A percentile compares a stretch with the other conserved stretches of the same genome.
Conservation (phyloP, 2,329 filamentous ascomycete genomes). For the Neofusicoccum laricinum region DNA sequence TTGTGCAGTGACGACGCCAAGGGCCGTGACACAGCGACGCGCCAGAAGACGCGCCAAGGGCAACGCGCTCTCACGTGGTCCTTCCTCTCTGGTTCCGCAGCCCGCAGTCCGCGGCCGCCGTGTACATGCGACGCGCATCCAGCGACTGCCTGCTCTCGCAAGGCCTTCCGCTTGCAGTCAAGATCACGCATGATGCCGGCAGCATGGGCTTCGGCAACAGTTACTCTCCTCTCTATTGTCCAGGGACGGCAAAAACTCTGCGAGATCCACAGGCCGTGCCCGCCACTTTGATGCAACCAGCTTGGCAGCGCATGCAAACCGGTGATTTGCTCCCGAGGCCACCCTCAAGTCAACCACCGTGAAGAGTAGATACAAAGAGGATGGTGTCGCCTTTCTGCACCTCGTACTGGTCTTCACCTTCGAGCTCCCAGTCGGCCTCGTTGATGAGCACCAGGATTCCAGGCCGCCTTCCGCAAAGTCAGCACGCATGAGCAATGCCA, state of each 20-base stretch:
- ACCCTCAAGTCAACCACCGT: constrained; percentile 66
- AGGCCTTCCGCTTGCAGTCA: neutral
- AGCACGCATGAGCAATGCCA: constrained; percentile 14
- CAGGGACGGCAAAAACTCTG: too few relatives aligned
- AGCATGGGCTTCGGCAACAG: too few relatives aligned
- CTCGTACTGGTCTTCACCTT: constrained; percentile 89
- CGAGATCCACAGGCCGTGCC: too few relatives aligned
- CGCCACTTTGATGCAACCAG: too few relatives aligned
- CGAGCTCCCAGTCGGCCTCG: constrained; percentile 96
- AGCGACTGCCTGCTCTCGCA: neutral
- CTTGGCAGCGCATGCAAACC: too few relatives aligned
- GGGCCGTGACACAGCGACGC: neutral
- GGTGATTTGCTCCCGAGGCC: neutral
- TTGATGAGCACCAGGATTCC: constrained; percentile 97
- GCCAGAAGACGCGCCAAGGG: neutral
- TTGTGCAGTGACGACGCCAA: neutral
- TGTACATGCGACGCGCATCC: neutral
- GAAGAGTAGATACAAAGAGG: constrained; percentile 92
- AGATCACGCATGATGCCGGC: too few relatives aligned
- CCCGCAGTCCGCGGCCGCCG: neutral
- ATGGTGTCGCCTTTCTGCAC: constrained; percentile 81
- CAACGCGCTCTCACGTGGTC: neutral
- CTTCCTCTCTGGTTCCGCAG: neutral
- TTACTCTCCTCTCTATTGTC: too few relatives aligned
- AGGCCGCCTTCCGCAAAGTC: constrained; percentile 64